Conservation (phyloP, 805 yeast genomes). For the Kodamaea neixiangensis region DNA sequence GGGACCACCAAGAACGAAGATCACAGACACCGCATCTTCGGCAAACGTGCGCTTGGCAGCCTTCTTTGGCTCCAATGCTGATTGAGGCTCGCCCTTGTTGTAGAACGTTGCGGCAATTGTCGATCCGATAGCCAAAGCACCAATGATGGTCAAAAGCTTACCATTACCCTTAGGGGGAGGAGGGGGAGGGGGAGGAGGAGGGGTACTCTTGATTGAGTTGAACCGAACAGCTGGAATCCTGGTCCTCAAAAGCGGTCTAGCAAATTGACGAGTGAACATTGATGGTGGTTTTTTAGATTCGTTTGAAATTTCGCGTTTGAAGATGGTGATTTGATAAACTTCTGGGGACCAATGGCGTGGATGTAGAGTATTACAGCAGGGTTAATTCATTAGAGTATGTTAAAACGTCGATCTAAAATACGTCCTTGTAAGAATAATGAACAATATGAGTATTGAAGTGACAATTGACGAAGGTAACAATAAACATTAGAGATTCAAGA, state of each 20-base stretch:
- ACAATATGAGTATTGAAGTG: too few relatives aligned
- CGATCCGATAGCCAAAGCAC: conserved; percentile 53
- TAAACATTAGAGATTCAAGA: too few relatives aligned
- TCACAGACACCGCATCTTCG: conserved; percentile 69
- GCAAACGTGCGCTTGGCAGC: conserved; percentile 49
- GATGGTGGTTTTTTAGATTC: neutral
- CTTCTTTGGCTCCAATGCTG: conserved; percentile 44
- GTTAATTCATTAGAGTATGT: too few relatives aligned
- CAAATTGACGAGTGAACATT: conserved; percentile 9
- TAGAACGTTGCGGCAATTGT: conserved; percentile 45
- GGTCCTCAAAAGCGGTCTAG: conserved; percentile 5
- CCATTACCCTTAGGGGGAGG: conserved; percentile 22
- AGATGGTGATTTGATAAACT: too few relatives aligned
- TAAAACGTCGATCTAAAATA: too few relatives aligned
- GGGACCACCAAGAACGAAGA: conserved; percentile 95
- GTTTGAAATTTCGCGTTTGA: neutral
- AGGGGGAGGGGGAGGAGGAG: conserved; percentile 16
- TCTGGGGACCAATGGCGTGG: too few relatives aligned
- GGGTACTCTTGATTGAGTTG: conserved; percentile 16
- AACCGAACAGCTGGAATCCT: conserved; percentile 10
- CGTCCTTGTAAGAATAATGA: too few relatives aligned
- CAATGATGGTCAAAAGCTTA: conserved; percentile 30
- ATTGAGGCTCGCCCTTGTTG: conserved; percentile 45
- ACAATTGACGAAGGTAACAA: too few relatives aligned
- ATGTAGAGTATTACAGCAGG: neutral